Evolutionary conservation across 805 yeast genomes (phyloP).

Genomic region (Candida cerambycidarum): DNA sequence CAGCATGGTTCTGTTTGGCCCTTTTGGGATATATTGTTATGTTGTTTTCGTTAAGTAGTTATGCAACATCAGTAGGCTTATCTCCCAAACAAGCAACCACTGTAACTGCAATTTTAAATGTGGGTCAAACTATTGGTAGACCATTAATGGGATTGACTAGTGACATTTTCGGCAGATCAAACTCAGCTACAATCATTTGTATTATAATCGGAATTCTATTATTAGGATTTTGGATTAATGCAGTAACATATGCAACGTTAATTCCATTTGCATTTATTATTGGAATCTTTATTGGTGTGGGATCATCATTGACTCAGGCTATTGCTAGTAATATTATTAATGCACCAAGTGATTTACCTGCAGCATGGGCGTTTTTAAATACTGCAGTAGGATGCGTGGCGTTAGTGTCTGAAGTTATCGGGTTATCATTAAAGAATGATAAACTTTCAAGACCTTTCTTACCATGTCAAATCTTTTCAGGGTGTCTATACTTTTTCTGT

Average conservation of each 20-base stretch:
- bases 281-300: conserved; percentile 34
- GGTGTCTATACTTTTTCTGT: conserved; percentile 44
- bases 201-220: conserved; percentile 25
- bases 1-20: conserved; percentile 37
- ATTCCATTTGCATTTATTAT: conserved; percentile 29
- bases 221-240: conserved; percentile 41
- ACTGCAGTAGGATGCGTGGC: conserved; percentile 30
- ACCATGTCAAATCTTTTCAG: conserved; percentile 60
- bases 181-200: conserved; percentile 26
- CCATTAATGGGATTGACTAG: conserved; percentile 48
- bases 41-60: conserved; percentile 39
- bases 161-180: conserved; percentile 48
- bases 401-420: conserved; percentile 54
- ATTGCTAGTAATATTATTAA: conserved; percentile 25
- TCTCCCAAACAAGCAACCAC: conserved; percentile 29
- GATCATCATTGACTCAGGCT: conserved; percentile 25
- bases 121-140: conserved; percentile 51
- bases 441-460: conserved; percentile 42
- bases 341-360: conserved; percentile 25
- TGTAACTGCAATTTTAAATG: conserved; percentile 39
- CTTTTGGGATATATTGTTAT: conserved; percentile 37
- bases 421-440: conserved; percentile 38
- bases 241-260: conserved; percentile 29
- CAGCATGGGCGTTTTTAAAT: conserved; percentile 42
- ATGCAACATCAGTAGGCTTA: conserved; percentile 47